phyloP scores from a whole-genome alignment of 306 rosid species.

The Inga leiocalycina region DNA sequence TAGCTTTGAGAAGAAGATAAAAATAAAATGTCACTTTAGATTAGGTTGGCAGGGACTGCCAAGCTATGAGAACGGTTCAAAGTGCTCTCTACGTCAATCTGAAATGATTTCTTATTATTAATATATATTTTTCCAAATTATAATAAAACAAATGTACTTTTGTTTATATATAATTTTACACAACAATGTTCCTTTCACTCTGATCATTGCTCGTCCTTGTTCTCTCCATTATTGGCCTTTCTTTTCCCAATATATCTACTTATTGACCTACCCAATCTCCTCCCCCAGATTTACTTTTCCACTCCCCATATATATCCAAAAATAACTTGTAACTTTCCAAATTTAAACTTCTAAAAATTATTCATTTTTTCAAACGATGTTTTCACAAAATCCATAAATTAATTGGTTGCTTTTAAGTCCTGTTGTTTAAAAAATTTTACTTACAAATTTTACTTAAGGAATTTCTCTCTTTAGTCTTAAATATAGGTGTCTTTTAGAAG shows the following conservation, averaged over 20 bases:
- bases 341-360: neutral
- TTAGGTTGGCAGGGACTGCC: neutral
- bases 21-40: slow-evolving; percentile 15
- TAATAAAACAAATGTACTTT: neutral
- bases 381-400: neutral
- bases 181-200: neutral
- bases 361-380: neutral
- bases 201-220: slow-evolving; percentile 25
- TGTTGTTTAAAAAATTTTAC: no score
- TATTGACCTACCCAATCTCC: neutral
- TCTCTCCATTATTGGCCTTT: slow-evolving; percentile 37
- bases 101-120: neutral
- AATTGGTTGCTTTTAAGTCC: neutral
- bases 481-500: no score
- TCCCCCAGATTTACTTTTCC: neutral
- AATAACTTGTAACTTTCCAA: neutral
- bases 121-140: neutral
- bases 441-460: neutral
- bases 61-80: slow-evolving; percentile 37
- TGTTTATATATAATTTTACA: neutral
- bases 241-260: slow-evolving; percentile 22
- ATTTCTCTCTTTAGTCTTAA: no score
- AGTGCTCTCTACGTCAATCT: slow-evolving; percentile 35
- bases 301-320: neutral
- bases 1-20: neutral